Base-by-base conservation (phyloP, 2,329 filamentous ascomycete genomes). In the Fusarium papillatum region DNA sequence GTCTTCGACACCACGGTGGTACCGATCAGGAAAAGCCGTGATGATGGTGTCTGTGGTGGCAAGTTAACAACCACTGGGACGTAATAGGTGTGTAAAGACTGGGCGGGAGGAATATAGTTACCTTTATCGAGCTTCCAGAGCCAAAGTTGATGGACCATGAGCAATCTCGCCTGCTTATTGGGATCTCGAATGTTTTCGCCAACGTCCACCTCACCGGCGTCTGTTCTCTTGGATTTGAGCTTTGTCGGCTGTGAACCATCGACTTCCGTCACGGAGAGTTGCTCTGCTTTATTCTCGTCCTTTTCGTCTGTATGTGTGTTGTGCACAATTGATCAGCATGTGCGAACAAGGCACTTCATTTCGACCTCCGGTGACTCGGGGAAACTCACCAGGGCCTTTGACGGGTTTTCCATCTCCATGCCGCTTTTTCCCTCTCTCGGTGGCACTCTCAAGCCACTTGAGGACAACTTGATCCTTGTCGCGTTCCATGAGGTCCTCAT, bases 91-190 rank as follows among this genome's bases (percentile, higher is more conserved):
- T 55, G 9, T 55, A 14, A 22, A 26, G 5, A 16, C 7, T 14
- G 7, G 24, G n/a, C 5, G 10, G 4, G 8, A 38, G 19, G 10
- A 16, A 7, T 22, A 57, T 43, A 22, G 36, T 60, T 57, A 68
- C 72, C 65, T 16, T 79, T 64, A 29, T 79, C 78, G 22, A 79
- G 73, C 29, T 70, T 74, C 71, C 78, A 74, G 14, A 77, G 64
- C 55, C 78, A 78, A 29, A 75, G 43, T 46, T 79, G 74, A 26
- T 65, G 74, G 6, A 76, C 64, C 68, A 76, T 72, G 1, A 76
- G 53, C 66, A 60, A 68, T 72, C 64, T 66, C 46, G 71, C 36
- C 67, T 62, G n/a, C 68, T 70, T 19, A 16, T n/a, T 57, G 10
- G 31, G 17, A n/a, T 36, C 19, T 22, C 11, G 53, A 17, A 16